Base-by-base conservation (phyloP, 148 eudicot species). In the Tetragonia tetragonoides region DNA sequence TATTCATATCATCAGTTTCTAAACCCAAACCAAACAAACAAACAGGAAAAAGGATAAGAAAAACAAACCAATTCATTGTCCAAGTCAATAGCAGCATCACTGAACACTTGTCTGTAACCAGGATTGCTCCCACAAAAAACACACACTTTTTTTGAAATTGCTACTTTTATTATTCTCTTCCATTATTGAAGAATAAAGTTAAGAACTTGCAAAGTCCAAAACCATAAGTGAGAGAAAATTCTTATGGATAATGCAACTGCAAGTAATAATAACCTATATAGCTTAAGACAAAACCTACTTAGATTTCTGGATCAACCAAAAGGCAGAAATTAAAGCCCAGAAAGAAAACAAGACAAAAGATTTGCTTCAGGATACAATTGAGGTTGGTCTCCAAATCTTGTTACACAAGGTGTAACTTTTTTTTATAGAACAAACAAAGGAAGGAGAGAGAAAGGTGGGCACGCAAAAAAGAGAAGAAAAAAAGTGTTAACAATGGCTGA, bases 91-190 rank as follows among this genome's bases (percentile, higher is more conserved):
- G 97, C 96, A 83, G 97, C 98, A 81, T 88, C 90, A 80, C 97
- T 87, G 87, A 95, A 95, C 39, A 92, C 88, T 79, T 88, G 80
- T 83, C 93, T 85, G 68, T 86, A 81, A 53, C 98, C 98, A 79
- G 92, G 87, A 71, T 89, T 83, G 77, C 98, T 95, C 62, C 98
- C 98, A 79, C 98, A 95, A 81, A 92, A 95, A 7, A 95, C 98
- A 86, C 98, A 95, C 16, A 95, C 86, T 81, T 76, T 92, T 92
- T 78, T 87, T 91, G 90, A 95, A 95, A 70, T 77, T 85, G 74
- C 80, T 76, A 38, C 80, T 84, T 46, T 70, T 78, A 68, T 77
- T 63, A 59, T 82, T 76, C 4, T 70, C 85, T 67, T 75, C 87
- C 87, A 84, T 84, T 59, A 3, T 73, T 18, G 21, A 69, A 63